Percentiles rank a stretch among this genome's conserved stretches.
Conservation (phyloP, 192 early-diverging fungal genomes). For the Lunasporangiospora selenospora region DNA sequence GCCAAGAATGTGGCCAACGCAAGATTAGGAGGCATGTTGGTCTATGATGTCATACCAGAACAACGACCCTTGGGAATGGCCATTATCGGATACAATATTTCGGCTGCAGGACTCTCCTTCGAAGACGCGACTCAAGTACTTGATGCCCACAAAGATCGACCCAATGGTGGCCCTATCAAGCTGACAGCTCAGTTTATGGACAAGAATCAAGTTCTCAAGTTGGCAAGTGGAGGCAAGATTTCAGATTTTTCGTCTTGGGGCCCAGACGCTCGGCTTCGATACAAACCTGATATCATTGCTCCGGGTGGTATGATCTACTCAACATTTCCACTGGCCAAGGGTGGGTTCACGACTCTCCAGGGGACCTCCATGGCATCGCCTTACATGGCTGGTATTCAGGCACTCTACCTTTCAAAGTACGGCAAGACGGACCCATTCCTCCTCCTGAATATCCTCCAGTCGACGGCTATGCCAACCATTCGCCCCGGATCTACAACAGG, state of each 20-base stretch:
- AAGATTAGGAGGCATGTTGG: constrained; percentile 62
- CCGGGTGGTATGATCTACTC: constrained; percentile 71
- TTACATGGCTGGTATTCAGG: constrained; percentile 52
- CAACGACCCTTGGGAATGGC: constrained; percentile 19
- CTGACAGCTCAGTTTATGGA: constrained; percentile 55
- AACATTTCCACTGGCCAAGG: constrained; percentile 55
- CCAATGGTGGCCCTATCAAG: neutral
- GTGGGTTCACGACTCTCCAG: constrained; percentile 30
- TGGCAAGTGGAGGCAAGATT: constrained; percentile 67
- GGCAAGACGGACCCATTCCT: constrained; percentile 15
- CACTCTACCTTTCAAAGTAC: constrained; percentile 19
- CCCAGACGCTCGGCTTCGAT: constrained; percentile 65
- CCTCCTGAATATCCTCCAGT: constrained; percentile 15
- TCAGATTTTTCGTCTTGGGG: constrained; percentile 82
- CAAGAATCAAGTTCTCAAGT: constrained; percentile 38
- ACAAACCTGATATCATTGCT: constrained; percentile 66
- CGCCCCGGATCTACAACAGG: constrained; percentile 10
- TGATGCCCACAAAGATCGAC: constrained; percentile 42
- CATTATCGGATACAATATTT: constrained; percentile 53
- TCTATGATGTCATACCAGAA: constrained; percentile 41
- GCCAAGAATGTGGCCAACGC: constrained; percentile 52
- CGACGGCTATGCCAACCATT: constrained; percentile 17
- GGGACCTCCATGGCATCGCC: constrained; percentile 78
- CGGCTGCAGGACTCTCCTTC: constrained; percentile 59
- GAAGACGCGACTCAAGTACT: constrained; percentile 57